Conservation (phyloP, 2,329 filamentous ascomycete species). For the Xylaria sp. region DNA sequence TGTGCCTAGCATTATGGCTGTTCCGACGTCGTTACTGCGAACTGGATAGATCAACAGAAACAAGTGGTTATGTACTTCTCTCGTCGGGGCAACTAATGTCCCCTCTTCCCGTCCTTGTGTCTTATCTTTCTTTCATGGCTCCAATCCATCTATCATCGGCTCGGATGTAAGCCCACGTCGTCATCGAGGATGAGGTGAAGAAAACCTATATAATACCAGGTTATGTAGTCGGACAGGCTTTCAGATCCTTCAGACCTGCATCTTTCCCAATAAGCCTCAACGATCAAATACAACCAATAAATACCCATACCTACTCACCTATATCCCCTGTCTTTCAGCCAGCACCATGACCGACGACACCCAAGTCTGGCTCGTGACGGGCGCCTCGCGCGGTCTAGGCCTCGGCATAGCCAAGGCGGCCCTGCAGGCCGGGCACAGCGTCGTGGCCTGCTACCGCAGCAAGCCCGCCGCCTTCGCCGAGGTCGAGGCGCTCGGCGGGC, state of each 20-base stretch:
- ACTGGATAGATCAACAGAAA: not conserved
- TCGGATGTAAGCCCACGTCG: not conserved
- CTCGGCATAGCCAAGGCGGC: slow-evolving; percentile 29
- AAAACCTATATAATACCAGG: not conserved
- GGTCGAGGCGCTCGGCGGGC: slow-evolving; percentile 30
- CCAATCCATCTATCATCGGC: not conserved
- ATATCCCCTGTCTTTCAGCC: not conserved
- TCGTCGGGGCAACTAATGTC: not conserved
- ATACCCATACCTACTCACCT: not conserved
- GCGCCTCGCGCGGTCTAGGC: slow-evolving; percentile 31
- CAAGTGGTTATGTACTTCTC: not conserved
- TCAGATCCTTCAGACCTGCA: no score
- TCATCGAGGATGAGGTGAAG: not conserved
- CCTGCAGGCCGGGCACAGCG: slow-evolving; percentile 29
- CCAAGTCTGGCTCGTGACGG: slow-evolving; percentile 33
- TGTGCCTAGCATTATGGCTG: not conserved
- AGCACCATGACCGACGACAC: slow-evolving; percentile 26
- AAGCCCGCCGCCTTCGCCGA: slow-evolving; percentile 24
- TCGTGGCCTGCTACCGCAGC: slow-evolving; percentile 30
- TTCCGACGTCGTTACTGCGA: not conserved
- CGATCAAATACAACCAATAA: no score
- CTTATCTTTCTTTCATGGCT: not conserved
- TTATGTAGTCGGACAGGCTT: not conserved
- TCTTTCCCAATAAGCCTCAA: no score
- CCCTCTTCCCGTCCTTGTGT: not conserved